Evolutionary conservation across 2,329 filamentous ascomycete species (phyloP).

Genomic region (Xylaria sp.): DNA sequence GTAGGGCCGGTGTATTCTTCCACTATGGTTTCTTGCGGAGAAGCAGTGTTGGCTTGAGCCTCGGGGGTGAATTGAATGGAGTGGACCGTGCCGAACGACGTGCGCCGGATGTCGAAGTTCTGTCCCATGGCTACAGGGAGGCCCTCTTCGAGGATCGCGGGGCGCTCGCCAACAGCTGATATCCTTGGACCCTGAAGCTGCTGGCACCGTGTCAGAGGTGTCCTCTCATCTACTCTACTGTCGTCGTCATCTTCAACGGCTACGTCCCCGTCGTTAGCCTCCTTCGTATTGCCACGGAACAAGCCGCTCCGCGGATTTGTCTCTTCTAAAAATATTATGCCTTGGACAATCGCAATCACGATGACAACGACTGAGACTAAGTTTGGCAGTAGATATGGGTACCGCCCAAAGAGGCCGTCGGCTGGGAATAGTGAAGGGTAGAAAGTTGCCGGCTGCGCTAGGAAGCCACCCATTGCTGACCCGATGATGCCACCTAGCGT

Average conservation of each 20-base stretch:
- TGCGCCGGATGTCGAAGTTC: constrained; percentile 52
- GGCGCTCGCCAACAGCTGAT: constrained; percentile 42
- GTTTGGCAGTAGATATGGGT: constrained; percentile 78
- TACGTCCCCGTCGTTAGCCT: constrained; percentile 40
- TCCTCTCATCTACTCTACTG: constrained; percentile 45
- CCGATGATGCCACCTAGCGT: constrained; percentile 53
- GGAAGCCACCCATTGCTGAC: constrained; percentile 53
- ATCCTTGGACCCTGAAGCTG: constrained; percentile 32
- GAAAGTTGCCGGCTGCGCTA: constrained; percentile 52
- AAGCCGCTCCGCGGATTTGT: constrained; percentile 51
- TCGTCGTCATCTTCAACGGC: constrained; percentile 44
- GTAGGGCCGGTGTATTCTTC: constrained; percentile 45
- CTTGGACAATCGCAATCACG: constrained; percentile 69
- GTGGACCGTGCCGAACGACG: constrained; percentile 57
- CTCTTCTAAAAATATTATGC: constrained; percentile 68
- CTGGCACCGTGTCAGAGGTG: constrained; percentile 41
- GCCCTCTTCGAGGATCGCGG: constrained; percentile 51
- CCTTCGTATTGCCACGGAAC: constrained; percentile 11
- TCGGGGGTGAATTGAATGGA: constrained; percentile 52
- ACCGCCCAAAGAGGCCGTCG: constrained; percentile 64
- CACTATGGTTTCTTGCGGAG: constrained; percentile 22
- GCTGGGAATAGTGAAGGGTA: constrained; percentile 52
- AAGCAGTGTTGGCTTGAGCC: constrained; percentile 17
- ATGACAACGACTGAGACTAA: constrained; percentile 71
- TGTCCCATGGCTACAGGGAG: constrained; percentile 51